These are phyloP conservation scores for Diaporthe batatas DNA, from an alignment of 2,329 filamentous ascomycete genomes.

Conservation along the genomic window DNA sequence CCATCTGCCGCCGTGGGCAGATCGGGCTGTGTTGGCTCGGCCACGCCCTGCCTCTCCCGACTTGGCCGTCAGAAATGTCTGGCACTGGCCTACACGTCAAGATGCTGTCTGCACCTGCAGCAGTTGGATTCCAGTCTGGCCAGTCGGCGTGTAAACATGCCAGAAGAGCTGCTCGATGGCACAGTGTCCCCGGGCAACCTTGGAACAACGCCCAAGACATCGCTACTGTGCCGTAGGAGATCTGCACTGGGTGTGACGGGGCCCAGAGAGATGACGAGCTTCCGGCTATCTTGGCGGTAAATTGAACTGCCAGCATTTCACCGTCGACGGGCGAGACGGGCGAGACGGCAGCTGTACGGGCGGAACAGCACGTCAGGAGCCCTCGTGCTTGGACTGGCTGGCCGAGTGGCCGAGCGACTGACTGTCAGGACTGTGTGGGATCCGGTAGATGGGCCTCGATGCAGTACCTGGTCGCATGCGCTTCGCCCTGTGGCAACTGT, in stretches of 20 bases:
- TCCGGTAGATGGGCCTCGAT: conserved; percentile 16
- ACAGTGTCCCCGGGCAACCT: conserved; percentile 30
- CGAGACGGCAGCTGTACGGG: not conserved
- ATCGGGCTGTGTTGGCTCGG: conserved; percentile 23
- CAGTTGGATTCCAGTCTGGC: conserved; percentile 15
- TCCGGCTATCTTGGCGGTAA: conserved; percentile 24
- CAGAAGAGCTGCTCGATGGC: conserved; percentile 21
- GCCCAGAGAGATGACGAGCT: conserved; percentile 35
- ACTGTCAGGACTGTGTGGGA: not conserved
- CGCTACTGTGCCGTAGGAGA: conserved; percentile 33
- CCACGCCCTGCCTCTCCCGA: conserved; percentile 15
- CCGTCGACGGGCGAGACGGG: not conserved
- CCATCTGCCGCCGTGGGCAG: conserved; percentile 15
- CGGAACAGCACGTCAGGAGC: conserved; percentile 34
- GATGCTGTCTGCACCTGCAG: not conserved
- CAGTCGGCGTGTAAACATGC: conserved; percentile 3
- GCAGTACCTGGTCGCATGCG: conserved; percentile 22
- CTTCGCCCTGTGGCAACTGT: conserved; percentile 26
- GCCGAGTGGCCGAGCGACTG: not conserved
- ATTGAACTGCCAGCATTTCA: conserved; percentile 25
- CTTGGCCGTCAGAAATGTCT: not conserved
- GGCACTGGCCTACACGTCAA: conserved; percentile 1
- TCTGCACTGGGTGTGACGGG: conserved; percentile 38
- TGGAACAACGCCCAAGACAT: conserved; percentile 16
- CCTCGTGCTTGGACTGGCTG: conserved; percentile 5